A percentile compares a stretch with the other conserved stretches of the same genome.
Conservation (phyloP, 2,329 filamentous ascomycete genomes). For the Elsinoe arachidis region DNA sequence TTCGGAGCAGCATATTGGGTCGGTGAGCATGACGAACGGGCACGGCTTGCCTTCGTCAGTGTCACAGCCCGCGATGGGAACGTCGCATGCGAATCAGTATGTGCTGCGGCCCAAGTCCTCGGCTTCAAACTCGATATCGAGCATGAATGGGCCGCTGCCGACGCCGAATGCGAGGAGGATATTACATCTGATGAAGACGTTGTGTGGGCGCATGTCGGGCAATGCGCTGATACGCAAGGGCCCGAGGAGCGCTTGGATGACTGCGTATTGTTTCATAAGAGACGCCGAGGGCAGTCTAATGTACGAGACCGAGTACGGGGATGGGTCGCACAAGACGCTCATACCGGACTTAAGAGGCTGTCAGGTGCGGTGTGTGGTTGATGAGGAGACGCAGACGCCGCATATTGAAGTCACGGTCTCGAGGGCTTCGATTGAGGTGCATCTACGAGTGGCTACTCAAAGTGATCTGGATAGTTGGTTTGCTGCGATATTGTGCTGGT, state of each 20-base stretch:
- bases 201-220: slow-evolving; percentile 72
- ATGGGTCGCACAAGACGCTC: slow-evolving; percentile 56
- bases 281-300: slow-evolving; percentile 66
- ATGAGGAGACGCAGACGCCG: slow-evolving; percentile 39
- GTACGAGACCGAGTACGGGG: slow-evolving; percentile 61
- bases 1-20: slow-evolving; percentile 5
- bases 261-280: slow-evolving; percentile 69
- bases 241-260: slow-evolving; percentile 54
- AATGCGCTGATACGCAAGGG: slow-evolving; percentile 63
- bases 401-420: slow-evolving; percentile 45
- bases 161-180: slow-evolving; percentile 61
- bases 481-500: slow-evolving; percentile 72
- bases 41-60: slow-evolving; percentile 23
- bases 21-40: slow-evolving; percentile 24
- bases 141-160: slow-evolving; percentile 23
- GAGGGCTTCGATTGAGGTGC: slow-evolving; percentile 50
- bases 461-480: slow-evolving; percentile 72
- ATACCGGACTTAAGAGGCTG: slow-evolving; percentile 69
- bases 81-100: slow-evolving; percentile 18
- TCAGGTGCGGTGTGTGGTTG: slow-evolving; percentile 48
- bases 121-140: slow-evolving; percentile 25
- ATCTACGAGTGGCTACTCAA: slow-evolving; percentile 54
- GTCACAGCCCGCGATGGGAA: slow-evolving; percentile 12
- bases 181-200: slow-evolving; percentile 64
- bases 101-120: slow-evolving; percentile 19